These are phyloP conservation scores for Pseudogymnoascus sp. DNA, from an alignment of 2,329 filamentous ascomycete genomes.

Conservation along the genomic window DNA sequence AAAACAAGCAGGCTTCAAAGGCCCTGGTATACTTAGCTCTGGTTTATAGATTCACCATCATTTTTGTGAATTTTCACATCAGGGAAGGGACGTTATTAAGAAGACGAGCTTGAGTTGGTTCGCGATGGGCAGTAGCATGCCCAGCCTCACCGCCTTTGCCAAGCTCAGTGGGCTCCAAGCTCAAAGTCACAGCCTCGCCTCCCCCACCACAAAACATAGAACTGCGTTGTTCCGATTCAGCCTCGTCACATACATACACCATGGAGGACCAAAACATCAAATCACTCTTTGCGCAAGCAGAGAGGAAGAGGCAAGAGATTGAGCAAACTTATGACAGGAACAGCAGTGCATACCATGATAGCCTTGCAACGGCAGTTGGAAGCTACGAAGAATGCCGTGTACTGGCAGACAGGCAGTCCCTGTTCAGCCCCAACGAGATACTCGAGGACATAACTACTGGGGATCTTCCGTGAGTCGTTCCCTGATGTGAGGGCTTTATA, in stretches of 20 bases:
- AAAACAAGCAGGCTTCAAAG: neutral
- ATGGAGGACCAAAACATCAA: conserved; percentile 40
- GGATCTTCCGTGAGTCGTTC: conserved; percentile 61
- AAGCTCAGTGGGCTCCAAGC: neutral
- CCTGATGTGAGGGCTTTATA: neutral
- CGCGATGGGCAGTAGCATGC: neutral
- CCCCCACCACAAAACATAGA: conserved; percentile 8
- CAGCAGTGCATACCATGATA: conserved; percentile 56
- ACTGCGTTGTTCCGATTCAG: neutral
- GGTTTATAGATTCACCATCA: neutral
- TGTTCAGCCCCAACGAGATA: conserved; percentile 87
- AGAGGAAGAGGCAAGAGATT: conserved; percentile 45
- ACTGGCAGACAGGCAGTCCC: conserved; percentile 59
- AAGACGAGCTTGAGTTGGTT: neutral
- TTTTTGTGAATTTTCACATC: neutral
- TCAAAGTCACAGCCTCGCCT: conserved; percentile 6
- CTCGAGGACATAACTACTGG: conserved; percentile 77
- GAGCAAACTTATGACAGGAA: conserved; percentile 57
- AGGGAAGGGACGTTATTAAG: neutral
- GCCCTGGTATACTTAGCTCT: neutral
- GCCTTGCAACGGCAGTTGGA: conserved; percentile 56
- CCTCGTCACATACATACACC: conserved; percentile 30
- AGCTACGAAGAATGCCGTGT: conserved; percentile 66
- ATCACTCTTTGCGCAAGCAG: conserved; percentile 45
- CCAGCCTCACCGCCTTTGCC: neutral